Evolutionary conservation across 2,329 filamentous ascomycete genomes (phyloP).

Genomic region (Diaporthe batatas): DNA sequence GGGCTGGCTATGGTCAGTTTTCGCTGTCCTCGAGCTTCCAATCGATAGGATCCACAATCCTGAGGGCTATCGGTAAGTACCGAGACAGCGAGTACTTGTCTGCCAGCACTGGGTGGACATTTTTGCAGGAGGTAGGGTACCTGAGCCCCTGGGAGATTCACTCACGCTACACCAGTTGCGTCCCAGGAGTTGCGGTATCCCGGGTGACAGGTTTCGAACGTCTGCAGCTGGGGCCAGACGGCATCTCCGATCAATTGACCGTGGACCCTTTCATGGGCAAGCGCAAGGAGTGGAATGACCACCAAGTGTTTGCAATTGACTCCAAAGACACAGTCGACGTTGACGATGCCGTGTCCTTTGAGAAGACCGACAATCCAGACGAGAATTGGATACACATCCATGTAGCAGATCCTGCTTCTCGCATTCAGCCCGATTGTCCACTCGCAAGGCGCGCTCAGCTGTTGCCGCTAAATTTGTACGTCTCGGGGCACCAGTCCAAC

Average conservation of each 20-base stretch:
- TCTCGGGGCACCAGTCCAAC: constrained; percentile 67
- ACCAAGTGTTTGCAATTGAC: constrained; percentile 81
- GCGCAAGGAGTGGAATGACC: constrained; percentile 70
- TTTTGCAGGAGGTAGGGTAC: constrained; percentile 82
- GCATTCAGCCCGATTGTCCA: constrained; percentile 70
- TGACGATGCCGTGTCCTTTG: constrained; percentile 83
- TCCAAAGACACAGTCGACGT: constrained; percentile 75
- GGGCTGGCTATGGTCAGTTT: constrained; percentile 71
- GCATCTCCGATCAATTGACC: constrained; percentile 26
- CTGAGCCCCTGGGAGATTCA: constrained; percentile 79
- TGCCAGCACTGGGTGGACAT: constrained; percentile 68
- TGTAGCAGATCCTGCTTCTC: constrained; percentile 82
- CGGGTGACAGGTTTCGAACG: constrained; percentile 59
- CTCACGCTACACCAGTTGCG: constrained; percentile 70
- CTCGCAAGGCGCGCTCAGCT: constrained; percentile 73
- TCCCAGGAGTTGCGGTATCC: constrained; percentile 62
- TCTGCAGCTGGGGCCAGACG: constrained; percentile 46
- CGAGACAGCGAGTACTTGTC: constrained; percentile 60
- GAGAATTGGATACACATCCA: constrained; percentile 84
- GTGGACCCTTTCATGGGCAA: constrained; percentile 61
- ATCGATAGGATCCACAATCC: constrained; percentile 72
- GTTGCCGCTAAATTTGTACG: constrained; percentile 70
- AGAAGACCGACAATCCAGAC: constrained; percentile 63
- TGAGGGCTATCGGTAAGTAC: constrained; percentile 74
- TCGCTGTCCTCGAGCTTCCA: constrained; percentile 65